Evolutionary conservation across 2,329 filamentous ascomycete genomes (phyloP), one percentile per base, ranked within the genome.

Genomic region (Chaetothyriales sp.): DNA sequence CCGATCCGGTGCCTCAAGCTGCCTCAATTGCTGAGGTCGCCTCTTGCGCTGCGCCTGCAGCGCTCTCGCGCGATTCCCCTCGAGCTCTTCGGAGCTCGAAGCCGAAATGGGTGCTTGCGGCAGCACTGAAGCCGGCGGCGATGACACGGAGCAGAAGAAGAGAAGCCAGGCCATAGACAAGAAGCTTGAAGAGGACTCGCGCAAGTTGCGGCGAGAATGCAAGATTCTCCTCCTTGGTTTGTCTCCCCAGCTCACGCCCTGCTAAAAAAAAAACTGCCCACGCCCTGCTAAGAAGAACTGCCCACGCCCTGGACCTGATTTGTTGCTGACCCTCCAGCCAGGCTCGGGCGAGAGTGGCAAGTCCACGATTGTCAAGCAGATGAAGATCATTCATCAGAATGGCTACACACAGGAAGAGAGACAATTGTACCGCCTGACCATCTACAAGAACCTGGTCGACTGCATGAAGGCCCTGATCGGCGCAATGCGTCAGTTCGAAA

Each of bases 341-440:
- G 92, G 92, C 59, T 96, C 92, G 58, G 92, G 92, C 59, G 92
- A 98, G 73, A 96, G 90, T 69, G 92, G 92, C 60, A 98, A 98
- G 71, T 96, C 92, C 52, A 98, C 92, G 8, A 96, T 98, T 62
- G 92, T 98, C 60, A 98, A 98, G 70, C 92, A 98, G 75, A 98
- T 98, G 92, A 98, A 96, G 72, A 98, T 98, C 62, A 96, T 98
- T 64, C 92, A 98, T 65, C 84, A 96, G 63, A 95, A 95, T 70
- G 92, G 92, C 54, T 98, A 98, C 70, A 89, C 86, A 9, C 81
- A 87, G 59, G 90, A 96, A 62, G 92, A 98, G 69, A 76, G 96
- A 47, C 84, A 84, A 62, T 83, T 95, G 65, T 96, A 96, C 72
- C 84, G 92, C 53, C 80, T 94, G 55, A 96, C 92, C 32, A 88